These are phyloP conservation scores for Fusarium algeriense DNA, from an alignment of 2,329 filamentous ascomycete genomes.

Conservation along the genomic window DNA sequence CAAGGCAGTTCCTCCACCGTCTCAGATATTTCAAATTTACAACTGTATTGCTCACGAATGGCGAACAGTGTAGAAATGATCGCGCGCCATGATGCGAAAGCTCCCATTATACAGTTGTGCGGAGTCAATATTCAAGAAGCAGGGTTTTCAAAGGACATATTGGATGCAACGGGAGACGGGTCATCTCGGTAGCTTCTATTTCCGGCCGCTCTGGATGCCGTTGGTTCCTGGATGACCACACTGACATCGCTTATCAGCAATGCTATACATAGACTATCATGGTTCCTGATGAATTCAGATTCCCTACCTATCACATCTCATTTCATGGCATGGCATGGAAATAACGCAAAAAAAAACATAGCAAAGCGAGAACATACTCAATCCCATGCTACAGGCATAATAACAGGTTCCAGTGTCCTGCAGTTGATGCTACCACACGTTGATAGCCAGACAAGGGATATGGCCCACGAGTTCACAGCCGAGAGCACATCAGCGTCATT, in stretches of 20 bases:
- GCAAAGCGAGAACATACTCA: slow-evolving; percentile 6
- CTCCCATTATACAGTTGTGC: no score
- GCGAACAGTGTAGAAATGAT: no score
- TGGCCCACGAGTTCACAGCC: slow-evolving; percentile 16
- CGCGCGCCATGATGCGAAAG: no score
- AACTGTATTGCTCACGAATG: no score
- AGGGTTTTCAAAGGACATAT: neutral
- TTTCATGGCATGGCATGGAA: neutral
- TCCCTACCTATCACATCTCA: slow-evolving; percentile 10
- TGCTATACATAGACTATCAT: neutral
- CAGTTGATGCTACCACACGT: slow-evolving; percentile 27
- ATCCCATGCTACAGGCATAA: neutral
- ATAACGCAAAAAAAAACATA: slow-evolving; percentile 4
- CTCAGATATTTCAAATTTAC: no score
- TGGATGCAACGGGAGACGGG: slow-evolving; percentile 1
- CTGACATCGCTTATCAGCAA: neutral
- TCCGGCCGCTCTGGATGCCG: neutral
- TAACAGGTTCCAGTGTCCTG: slow-evolving; percentile 12
- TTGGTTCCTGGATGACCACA: neutral
- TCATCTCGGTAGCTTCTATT: slow-evolving; percentile 8
- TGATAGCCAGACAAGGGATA: slow-evolving; percentile 18
- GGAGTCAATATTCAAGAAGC: neutral
- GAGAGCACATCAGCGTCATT: slow-evolving; percentile 16
- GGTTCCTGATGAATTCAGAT: neutral
- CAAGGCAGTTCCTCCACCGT: no score